Evolutionary conservation across 2,329 filamentous ascomycete genomes (phyloP), one percentile per base, ranked within the genome.

Genomic region (Metarhizium anisopliae): DNA sequence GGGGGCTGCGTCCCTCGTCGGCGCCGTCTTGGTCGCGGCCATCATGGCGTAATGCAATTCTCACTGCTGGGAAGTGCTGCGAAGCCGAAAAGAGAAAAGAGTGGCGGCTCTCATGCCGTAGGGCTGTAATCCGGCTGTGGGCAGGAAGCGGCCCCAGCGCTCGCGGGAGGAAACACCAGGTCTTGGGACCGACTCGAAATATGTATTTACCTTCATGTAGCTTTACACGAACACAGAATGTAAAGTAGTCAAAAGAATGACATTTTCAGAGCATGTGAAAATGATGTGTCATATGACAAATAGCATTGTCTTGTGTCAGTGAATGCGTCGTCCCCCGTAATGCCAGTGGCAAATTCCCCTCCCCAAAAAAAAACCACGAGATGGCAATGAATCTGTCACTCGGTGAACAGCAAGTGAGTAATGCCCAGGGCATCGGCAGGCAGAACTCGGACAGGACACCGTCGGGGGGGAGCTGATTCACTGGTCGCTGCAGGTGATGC

Each of bases 21-120:
- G 58, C 30, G 58, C 57, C n/a, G 30, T 59, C 30, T 13, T 62
- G 10, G 42, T 59, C 30, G 60, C 54, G 2, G 47, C 56, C n/a
- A 29, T 59, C 36, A 20, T 58, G 47, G 36, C 58, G n/a, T 35
- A 35, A 35, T 35, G 25, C 25, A 7, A 35, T 35, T 16, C 18
- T 45, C 16, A 5, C 40, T 30, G 3, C 43, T 14, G 38, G 47
- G 13, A 20, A 45, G 6, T 10, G n/a, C 10, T 6, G 8, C 3
- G 7, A 20, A 20, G 10, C 42, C 10, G 42, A 13, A 7, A 45
- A 20, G 6, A 20, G 18, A 20, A 25, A 4, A 25, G 18, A 45
- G 10, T 14, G 38, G 7, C 13, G 35, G 35, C 5, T 40, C 38
- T 5, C 13, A 11, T 16, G 38, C 14, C 38, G 38, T 11, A 14